Base-by-base conservation (phyloP, 2,329 filamentous ascomycete genomes). In the Iodosphaeria phyllophila region DNA sequence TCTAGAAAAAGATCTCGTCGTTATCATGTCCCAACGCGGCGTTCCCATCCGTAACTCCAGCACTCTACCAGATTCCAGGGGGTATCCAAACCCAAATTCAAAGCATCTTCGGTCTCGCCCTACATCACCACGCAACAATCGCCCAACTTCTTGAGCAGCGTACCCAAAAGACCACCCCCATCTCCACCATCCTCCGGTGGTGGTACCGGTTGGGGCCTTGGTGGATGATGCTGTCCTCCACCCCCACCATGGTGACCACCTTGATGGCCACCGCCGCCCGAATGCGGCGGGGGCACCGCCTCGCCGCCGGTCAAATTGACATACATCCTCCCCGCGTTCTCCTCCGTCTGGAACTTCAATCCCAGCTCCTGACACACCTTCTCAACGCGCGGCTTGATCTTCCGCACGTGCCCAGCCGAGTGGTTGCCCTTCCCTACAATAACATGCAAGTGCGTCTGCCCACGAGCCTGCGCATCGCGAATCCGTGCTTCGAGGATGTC, bases 401-500 rank as follows among this genome's bases (percentile, higher is more conserved):
- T 93, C 50, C 92, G 82, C 13, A 95, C 63, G 41, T 89, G 76
- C 35, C 73, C 66, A 7, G 54, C 57, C 25, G 72, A 80, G 54
- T 98, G 89, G 47, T 91, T 89, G 3, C 89, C 89, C 51, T 86
- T 92, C 42, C 89, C 89, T 16, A 95, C 86, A 41, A 98, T 93
- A 20, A 92, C 84, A 52, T 92, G 83, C 28, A 98, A 56, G 52
- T 92, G 80, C 12, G 58, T 68, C 54, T 92, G 75, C 1, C 79
- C 79, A 18, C 68, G 63, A 26, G 63, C 49, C 44, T 70, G 68
- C 30, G 83, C 83, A 36, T 78, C 73, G 36, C 69, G 67, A 42
- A 98, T 92, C 36, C 89, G 65, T 50, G 79, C 62, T 53, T 86
- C 79, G 13, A 95, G 58, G 29, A 93, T 89, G 34, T 80, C 68